phyloP scores from a whole-genome alignment of 148 eudicot species.

The Nepenthes gracilis region DNA sequence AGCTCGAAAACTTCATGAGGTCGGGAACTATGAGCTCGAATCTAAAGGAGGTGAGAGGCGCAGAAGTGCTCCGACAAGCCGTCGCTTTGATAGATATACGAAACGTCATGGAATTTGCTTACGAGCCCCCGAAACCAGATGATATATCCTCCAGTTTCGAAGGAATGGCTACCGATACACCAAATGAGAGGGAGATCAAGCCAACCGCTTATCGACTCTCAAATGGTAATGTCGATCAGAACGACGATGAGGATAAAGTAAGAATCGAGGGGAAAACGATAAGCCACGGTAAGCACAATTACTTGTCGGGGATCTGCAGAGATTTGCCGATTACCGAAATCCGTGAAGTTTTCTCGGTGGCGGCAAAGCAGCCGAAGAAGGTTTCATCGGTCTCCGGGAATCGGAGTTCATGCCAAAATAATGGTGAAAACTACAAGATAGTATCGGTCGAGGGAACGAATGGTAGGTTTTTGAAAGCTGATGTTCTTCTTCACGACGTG shows the following conservation, averaged over 20 bases:
- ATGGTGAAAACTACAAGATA: neutral
- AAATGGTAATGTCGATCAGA: neutral
- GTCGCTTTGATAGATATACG: neutral
- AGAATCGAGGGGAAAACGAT: neutral
- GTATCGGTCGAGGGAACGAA: neutral
- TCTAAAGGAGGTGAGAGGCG: neutral
- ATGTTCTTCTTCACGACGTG: conserved; percentile 39
- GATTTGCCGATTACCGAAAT: neutral
- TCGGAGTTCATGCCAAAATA: neutral
- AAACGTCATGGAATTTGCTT: neutral
- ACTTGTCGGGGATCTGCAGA: neutral
- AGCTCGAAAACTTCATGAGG: neutral
- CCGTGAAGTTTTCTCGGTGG: neutral
- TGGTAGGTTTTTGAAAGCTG: conserved; percentile 26
- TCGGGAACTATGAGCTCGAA: neutral
- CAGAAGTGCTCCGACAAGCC: neutral
- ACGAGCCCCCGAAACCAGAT: neutral
- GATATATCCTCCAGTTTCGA: neutral
- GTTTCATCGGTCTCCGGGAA: neutral
- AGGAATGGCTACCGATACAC: neutral
- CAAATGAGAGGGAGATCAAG: neutral
- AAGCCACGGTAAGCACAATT: neutral
- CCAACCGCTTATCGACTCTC: neutral
- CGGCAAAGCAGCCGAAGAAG: neutral
- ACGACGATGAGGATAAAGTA: neutral